Evolutionary conservation across 257 asterid species (phyloP).

Genomic region (Solanum paucissectum): DNA sequence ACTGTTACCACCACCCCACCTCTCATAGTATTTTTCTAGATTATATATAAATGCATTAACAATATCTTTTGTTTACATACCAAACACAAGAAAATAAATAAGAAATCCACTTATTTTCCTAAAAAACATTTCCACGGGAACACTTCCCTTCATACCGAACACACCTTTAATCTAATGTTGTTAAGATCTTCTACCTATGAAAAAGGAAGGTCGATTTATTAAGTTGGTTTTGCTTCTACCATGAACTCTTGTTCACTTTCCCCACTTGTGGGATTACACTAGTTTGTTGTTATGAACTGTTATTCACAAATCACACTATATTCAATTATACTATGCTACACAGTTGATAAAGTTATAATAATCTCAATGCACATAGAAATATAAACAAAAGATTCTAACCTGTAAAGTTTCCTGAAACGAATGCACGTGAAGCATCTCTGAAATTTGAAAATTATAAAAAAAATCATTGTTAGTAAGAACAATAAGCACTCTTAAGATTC

Average conservation of each 20-base stretch:
- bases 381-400: slow-evolving; percentile 25
- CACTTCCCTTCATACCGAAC: neutral
- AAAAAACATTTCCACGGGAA: neutral
- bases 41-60: neutral
- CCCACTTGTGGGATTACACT: neutral
- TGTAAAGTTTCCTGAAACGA: slow-evolving; percentile 86
- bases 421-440: slow-evolving; percentile 97
- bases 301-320: neutral
- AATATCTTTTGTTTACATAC: neutral
- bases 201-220: neutral
- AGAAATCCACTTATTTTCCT: neutral
- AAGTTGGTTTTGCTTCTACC: neutral
- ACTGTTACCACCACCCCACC: neutral
- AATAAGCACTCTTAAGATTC: neutral
- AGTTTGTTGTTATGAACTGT: neutral
- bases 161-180: neutral
- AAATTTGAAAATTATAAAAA: neutral
- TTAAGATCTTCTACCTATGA: neutral
- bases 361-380: neutral
- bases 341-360: neutral
- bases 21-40: neutral
- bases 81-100: neutral
- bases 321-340: neutral
- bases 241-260: neutral
- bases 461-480: neutral